Base-by-base conservation (phyloP, 2,329 filamentous ascomycete genomes). In the Cercospora nicotianae region DNA sequence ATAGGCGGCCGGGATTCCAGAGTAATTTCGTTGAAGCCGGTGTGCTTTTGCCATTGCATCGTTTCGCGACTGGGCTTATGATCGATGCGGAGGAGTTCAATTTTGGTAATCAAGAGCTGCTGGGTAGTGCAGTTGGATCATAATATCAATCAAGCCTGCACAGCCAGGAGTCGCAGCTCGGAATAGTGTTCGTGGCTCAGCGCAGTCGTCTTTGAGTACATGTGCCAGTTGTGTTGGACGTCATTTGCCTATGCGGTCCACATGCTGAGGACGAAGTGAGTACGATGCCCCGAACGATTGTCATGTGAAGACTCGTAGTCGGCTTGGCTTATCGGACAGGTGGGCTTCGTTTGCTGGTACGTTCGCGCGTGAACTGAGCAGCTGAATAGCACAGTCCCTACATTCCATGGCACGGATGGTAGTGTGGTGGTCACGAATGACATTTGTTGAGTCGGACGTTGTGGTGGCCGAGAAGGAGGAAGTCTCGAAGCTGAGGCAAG, bases 31-130 rank as follows among this genome's bases (percentile, higher is more conserved):
- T 68, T 30, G 51, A 33, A 16, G 66, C 66, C 20, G 66, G 63
- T 10, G 45, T 68, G 63, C 31, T 62, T 23, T 42, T 68, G 26
- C 66, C 66, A 12, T 30, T 68, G 13, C 59, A 68, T 60, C 62
- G 62, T 8, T 68, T 68, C 26, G 66, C 66, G 8, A 68, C 66
- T 1, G 66, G 66, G 2, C 39, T 60, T 3, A 68, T 68, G 66
- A 30, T 68, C 6, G 66, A 68, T 51, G 66, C 63, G 42, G 66
- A 68, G 33, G 63, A 68, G 30, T 68, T 65, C 33, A 42, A 57
- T 8, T 68, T 42, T 20, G 45, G 42, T 18, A 36, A 28, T n/a
- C 28, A 12, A n/a, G 55, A 55, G 57, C 20, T 53, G 42, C 12
- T 53, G 30, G 23, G 42, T 39, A 31, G 33, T 18, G 8, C 23